These are phyloP conservation scores for Scutellaria galericulata DNA, from an alignment of 257 asterid genomes.

Conservation along the genomic window DNA sequence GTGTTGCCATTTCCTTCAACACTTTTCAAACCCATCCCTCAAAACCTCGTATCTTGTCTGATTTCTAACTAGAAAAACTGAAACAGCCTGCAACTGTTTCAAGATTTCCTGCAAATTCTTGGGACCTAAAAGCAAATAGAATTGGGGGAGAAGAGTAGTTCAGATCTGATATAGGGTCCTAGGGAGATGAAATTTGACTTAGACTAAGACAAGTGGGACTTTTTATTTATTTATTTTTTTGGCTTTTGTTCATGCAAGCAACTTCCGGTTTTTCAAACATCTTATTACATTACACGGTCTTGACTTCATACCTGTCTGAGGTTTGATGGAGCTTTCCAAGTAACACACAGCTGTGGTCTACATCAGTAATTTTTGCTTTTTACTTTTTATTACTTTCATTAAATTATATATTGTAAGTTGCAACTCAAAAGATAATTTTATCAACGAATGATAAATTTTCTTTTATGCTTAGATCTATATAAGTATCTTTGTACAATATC, in stretches of 20 bases:
- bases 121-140: background rate
- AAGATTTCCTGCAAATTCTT: slow-evolving; percentile 25
- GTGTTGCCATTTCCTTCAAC: slow-evolving; percentile 60
- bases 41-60: slow-evolving; percentile 8
- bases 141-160: background rate
- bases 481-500: no score
- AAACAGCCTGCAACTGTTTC: background rate
- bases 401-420: no score
- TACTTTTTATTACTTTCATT: background rate
- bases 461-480: no score
- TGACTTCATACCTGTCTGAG: slow-evolving; percentile 31
- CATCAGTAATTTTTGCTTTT: background rate
- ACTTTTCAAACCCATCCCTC: slow-evolving; percentile 55
- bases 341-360: slow-evolving; percentile 17
- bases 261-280: background rate
- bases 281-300: slow-evolving; percentile 10
- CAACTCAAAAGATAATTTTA: no score
- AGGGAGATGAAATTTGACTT: slow-evolving; percentile 1
- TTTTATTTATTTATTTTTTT: background rate
- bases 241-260: slow-evolving; percentile 27
- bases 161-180: slow-evolving; percentile 35
- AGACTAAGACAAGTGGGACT: slow-evolving; percentile 31
- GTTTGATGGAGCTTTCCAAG: slow-evolving; percentile 38
- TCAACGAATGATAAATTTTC: no score
- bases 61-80: slow-evolving; percentile 23